phyloP scores from a whole-genome alignment of 2,329 filamentous ascomycete genomes.

The Ceratocystis alfenasii region DNA sequence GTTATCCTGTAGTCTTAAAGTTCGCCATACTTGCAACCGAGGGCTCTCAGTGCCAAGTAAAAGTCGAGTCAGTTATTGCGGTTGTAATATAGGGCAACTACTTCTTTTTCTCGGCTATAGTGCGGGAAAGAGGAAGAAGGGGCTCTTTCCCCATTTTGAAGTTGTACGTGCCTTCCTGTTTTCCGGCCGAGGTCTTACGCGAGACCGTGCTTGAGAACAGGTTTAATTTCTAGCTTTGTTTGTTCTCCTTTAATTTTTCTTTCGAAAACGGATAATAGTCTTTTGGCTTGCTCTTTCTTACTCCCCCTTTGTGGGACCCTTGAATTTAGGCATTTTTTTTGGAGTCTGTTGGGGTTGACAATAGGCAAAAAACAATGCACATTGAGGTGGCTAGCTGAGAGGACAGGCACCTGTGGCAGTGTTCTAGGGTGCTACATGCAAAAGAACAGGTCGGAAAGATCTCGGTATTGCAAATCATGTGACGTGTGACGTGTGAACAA shows the following conservation, averaged over 20 bases:
- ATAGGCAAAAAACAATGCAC: neutral
- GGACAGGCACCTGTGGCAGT: neutral
- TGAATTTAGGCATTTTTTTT: conserved; percentile 6
- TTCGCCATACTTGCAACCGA: too few species aligned
- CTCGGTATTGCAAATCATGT: conserved; percentile 3
- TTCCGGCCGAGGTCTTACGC: conserved; percentile 20
- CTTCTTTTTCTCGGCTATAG: conserved; percentile 1
- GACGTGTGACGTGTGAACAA: neutral
- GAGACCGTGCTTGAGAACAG: neutral
- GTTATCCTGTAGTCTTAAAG: too few species aligned
- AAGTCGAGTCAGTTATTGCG: neutral
- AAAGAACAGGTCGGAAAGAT: neutral
- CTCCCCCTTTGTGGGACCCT: neutral
- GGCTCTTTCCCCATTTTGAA: neutral
- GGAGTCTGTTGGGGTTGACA: conserved; percentile 4
- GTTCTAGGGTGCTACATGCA: neutral
- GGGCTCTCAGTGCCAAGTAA: neutral
- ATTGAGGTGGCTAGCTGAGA: neutral
- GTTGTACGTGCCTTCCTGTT: conserved; percentile 12
- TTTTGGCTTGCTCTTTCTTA: neutral
- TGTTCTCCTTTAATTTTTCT: neutral
- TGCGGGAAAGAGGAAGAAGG: conserved; percentile 9
- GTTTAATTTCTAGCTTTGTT: neutral
- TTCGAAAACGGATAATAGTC: neutral
- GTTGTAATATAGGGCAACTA: neutral